These are phyloP conservation scores for Blastocystis sp. DNA, from an alignment of 352 stramenopile species.

Conservation along the genomic window DNA sequence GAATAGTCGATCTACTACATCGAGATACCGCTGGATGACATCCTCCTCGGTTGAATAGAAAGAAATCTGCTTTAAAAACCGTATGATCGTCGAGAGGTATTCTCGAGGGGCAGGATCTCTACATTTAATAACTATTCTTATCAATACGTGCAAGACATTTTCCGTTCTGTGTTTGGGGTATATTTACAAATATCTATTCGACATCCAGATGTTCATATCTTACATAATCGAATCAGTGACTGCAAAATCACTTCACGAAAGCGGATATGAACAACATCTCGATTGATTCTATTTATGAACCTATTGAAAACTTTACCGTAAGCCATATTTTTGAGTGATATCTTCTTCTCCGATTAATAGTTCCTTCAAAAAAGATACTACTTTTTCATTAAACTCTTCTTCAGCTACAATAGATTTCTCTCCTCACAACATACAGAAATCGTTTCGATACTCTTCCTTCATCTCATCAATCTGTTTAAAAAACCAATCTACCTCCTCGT, in stretches of 20 bases:
- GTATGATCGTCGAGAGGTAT: background rate
- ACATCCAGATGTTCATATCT: background rate
- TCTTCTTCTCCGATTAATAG: background rate
- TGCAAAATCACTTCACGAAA: conserved; percentile 22
- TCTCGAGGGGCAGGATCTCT: background rate
- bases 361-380: background rate
- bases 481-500: conserved; percentile 35
- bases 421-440: background rate
- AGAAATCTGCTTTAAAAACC: conserved; percentile 19
- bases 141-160: background rate
- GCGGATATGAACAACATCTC: background rate
- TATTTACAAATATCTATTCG: conserved; percentile 17
- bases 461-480: background rate
- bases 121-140: background rate
- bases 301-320: background rate
- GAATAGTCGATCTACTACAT: background rate
- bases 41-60: background rate
- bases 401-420: background rate
- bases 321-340: conserved; percentile 22
- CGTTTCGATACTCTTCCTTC: background rate
- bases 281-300: background rate
- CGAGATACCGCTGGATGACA: background rate
- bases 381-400: background rate
- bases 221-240: conserved; percentile 5
- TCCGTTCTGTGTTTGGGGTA: background rate